phyloP scores from a whole-genome alignment of 352 stramenopile species.

The Phytophthora cactorum region DNA sequence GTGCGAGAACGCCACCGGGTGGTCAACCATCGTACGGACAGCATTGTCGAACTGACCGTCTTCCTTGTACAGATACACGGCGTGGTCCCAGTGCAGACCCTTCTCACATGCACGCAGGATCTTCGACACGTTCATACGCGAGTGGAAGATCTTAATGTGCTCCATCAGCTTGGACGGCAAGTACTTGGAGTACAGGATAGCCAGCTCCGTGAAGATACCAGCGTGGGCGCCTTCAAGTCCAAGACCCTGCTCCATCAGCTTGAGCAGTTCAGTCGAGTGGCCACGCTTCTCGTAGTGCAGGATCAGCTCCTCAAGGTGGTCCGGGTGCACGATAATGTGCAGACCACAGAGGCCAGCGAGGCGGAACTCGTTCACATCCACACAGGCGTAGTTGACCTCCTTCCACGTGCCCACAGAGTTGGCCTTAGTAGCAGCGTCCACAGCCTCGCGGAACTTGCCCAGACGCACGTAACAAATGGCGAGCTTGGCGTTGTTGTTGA shows the following conservation, averaged over 20 bases:
- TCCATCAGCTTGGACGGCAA: conserved; percentile 99
- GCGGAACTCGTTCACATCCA: conserved; percentile 98
- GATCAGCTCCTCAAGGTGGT: conserved; percentile 99
- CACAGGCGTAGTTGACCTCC: conserved; percentile 98
- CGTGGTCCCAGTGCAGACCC: conserved; percentile 97
- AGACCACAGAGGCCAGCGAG: conserved; percentile 98
- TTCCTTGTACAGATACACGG: conserved; percentile 99
- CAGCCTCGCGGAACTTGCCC: conserved; percentile 98
- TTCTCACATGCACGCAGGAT: conserved; percentile 97
- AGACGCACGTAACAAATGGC: conserved; percentile 99
- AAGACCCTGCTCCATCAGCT: conserved; percentile 99
- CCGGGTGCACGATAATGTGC: conserved; percentile 99
- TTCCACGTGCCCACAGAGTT: conserved; percentile 99
- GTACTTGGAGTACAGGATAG: conserved; percentile 99
- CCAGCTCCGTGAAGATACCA: conserved; percentile 99
- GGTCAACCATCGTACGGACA: conserved; percentile 99
- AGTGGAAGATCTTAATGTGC: conserved; percentile 99
- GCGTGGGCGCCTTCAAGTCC: conserved; percentile 98
- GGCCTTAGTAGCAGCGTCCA: conserved; percentile 98
- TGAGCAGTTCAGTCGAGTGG: conserved; percentile 96
- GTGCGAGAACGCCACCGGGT: conserved; percentile 96
- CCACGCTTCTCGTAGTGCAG: conserved; percentile 98
- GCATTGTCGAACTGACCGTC: conserved; percentile 99
- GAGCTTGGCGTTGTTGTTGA: conserved; percentile 99
- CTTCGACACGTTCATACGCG: conserved; percentile 99